Evolutionary conservation across 192 early-diverging fungal genomes (phyloP), one percentile per base, ranked within the genome.

Genomic region (Linnemannia exigua): DNA sequence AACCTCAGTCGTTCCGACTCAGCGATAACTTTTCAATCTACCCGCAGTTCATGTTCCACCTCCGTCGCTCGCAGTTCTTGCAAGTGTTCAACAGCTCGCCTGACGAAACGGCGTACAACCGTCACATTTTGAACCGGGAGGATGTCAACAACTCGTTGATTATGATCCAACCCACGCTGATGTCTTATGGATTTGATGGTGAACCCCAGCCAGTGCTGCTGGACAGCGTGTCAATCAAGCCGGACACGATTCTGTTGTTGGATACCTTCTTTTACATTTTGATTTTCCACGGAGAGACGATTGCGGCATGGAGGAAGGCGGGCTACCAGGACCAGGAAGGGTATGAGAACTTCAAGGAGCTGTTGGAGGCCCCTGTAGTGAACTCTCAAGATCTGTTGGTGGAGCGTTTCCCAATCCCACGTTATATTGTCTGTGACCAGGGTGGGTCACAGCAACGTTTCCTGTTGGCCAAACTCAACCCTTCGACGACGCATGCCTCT

Each of bases 241-340:
- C 96, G 8, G 97, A 99, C 80, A 92, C 93, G 12, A 96, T 98
- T 67, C 77, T 99, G 47, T 89, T 99, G 12, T 89, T 99, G 37
- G 99, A 99, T 87, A 98, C 99, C 9, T 99, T 97, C 91, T 99
- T 99, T 95, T 97, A 99, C 87, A 95, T 99, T 58, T 94, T 99
- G 28, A 99, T 99, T 80, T 99, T 97, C 96, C 99, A 99, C 79
- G 99, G 99, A 61, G 96, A 97, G 81, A 98, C 96, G 2, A 95
- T 99, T 82, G 97, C 98, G 19, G 94, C 95, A 72, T 99, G 99
- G 99, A 91, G 99, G 58, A 96, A 97, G 75, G 96, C 96, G 9
- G 95, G 95, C 16, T 99, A 99, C 86, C 99, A 99, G 46, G 96
- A 99, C 61, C 94, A 98, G 84, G 94, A 95, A 31, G 95, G 94